Base-by-base conservation (phyloP, 306 rosid genomes). In the Ziziphus jujuba region DNA sequence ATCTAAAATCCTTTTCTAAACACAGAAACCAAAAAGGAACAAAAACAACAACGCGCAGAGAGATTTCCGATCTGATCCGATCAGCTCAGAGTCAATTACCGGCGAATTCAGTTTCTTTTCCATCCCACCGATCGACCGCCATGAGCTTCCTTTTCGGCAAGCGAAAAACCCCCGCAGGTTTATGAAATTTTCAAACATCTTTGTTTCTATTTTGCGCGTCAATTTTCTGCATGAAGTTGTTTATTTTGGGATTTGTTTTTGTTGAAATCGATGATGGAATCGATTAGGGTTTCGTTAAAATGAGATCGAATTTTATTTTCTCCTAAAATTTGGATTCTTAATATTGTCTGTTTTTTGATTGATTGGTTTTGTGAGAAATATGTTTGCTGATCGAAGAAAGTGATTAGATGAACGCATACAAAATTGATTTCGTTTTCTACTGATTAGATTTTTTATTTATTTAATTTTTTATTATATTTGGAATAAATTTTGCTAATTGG, bases 71-170 rank as follows among this genome's bases (percentile, higher is more conserved):
- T 57, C 56, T 20, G 15, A 67, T 54, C 58, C 38, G n/a, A 31
- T 12, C 20, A 66, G 10, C 25, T 66, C 64, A 3, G 49, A 10
- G 7, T 34, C 63, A 8, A 38, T 56, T 57, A 22, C 34, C 47
- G 70, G 71, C n/a, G 36, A 25, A 43, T 45, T 21, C 36, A n/a
- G 48, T 20, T 68, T 56, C 40, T 11, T 24, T 59, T 45, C n/a
- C 25, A 20, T n/a, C 63, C 64, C 20, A 57, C 50, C 58, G 69
- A 70, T 91, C 80, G 23, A 20, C 11, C 78, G 75, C 79, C 78
- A 91, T 86, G 97, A 91, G 97, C 79, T 95, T 90, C 78, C 74
- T 93, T 77, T 93, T 90, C 76, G 97, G 99, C 61, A 90, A 90
- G 89, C 80, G 87, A 11, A 93, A 93, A 71, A 93, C 97, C 14